A percentile compares a stretch with the other conserved stretches of the same genome.
Conservation (phyloP, 768 basidiomycete genomes). For the Russula abietina region DNA sequence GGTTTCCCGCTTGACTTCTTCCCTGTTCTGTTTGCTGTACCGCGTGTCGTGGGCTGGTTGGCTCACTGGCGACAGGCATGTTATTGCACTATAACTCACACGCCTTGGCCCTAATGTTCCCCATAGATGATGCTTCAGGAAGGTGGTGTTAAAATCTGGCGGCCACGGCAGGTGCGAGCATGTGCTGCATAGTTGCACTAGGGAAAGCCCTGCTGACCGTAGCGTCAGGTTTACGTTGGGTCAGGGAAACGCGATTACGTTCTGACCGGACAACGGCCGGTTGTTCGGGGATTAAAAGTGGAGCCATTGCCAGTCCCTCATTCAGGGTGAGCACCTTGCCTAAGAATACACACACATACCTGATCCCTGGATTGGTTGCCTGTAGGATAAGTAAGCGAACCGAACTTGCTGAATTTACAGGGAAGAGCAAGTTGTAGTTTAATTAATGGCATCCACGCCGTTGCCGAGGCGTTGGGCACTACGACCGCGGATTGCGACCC, state of each 20-base stretch:
- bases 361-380: constrained; percentile 5
- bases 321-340: constrained; percentile 56
- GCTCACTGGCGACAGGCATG: constrained; percentile 84
- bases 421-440: constrained; percentile 43
- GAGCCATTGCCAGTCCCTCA: constrained; percentile 61
- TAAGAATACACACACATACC: background rate
- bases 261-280: constrained; percentile 50
- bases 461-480: background rate
- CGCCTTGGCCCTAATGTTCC: background rate
- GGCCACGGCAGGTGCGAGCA: constrained; percentile 64
- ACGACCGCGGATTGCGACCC: background rate
- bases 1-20: constrained; percentile 93
- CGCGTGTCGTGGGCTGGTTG: constrained; percentile 88
- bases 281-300: constrained; percentile 49
- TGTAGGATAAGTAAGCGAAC: constrained; percentile 62
- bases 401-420: constrained; percentile 55
- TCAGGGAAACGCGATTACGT: constrained; percentile 69
- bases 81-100: background rate
- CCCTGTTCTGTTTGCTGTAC: constrained; percentile 89
- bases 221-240: constrained; percentile 63
- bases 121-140: constrained; percentile 83
- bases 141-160: constrained; percentile 91
- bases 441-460: background rate
- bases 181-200: background rate
- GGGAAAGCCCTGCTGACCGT: background rate